phyloP scores from a whole-genome alignment of 805 yeast species.

The Ogataea parapolymorpha region DNA sequence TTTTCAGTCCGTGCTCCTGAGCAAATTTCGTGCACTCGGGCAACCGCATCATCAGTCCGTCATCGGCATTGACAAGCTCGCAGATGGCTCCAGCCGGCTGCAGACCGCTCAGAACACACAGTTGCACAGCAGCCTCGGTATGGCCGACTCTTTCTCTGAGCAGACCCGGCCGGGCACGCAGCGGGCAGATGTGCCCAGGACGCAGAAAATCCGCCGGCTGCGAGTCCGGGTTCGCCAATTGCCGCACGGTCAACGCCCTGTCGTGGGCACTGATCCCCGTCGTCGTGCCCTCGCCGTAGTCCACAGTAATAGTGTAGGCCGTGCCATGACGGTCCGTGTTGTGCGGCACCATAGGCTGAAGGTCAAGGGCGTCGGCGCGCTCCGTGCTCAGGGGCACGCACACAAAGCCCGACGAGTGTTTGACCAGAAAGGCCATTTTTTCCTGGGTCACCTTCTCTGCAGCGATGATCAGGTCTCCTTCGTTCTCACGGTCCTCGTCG shows the following conservation, averaged over 20 bases:
- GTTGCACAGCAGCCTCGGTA: conserved; percentile 94
- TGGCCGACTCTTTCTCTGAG: conserved; percentile 85
- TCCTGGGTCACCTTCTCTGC: conserved; percentile 76
- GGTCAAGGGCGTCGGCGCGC: conserved; percentile 73
- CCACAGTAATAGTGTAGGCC: conserved; percentile 93
- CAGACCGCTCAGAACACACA: conserved; percentile 71
- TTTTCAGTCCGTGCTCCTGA: conserved; percentile 55
- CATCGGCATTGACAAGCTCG: conserved; percentile 88
- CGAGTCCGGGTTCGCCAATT: conserved; percentile 59
- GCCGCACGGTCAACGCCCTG: conserved; percentile 76
- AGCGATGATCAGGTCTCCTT: conserved; percentile 95
- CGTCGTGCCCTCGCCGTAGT: conserved; percentile 82
- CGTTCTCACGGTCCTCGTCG: conserved; percentile 93
- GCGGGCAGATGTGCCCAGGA: conserved; percentile 94
- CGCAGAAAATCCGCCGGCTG: conserved; percentile 67
- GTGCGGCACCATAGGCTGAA: conserved; percentile 71
- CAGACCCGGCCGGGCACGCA: conserved; percentile 86
- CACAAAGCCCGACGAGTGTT: conserved; percentile 84
- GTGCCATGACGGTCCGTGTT: conserved; percentile 88
- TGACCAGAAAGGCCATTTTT: conserved; percentile 91
- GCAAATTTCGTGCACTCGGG: conserved; percentile 79
- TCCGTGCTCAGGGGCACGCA: conserved; percentile 83
- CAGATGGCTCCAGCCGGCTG: conserved; percentile 90
- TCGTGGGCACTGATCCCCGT: conserved; percentile 97
- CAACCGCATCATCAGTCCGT: conserved; percentile 93